Percentiles rank a stretch among this genome's conserved stretches.
Conservation (phyloP, 2,329 filamentous ascomycete species). For the Epichloe hybrida region DNA sequence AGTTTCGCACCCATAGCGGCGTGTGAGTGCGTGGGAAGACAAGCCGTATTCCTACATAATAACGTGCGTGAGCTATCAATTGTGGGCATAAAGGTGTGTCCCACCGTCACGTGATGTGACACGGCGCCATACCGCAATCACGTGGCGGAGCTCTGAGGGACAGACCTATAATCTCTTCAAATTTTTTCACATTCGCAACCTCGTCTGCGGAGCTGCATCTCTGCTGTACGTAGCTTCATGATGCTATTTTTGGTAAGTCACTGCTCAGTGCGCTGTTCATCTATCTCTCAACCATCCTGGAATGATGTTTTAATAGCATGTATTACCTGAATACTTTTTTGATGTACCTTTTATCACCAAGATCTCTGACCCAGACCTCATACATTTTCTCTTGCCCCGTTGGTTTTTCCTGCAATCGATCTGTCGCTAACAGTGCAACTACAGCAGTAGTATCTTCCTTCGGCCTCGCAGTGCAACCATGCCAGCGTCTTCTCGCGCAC, state of each 20-base stretch:
- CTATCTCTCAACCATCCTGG: conserved; percentile 11
- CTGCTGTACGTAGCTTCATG: neutral
- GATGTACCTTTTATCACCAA: conserved; percentile 53
- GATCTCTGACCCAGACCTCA: conserved; percentile 47
- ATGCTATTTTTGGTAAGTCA: conserved; percentile 6
- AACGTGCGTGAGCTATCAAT: no score
- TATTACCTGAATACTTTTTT: conserved; percentile 43
- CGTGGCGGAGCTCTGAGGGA: neutral
- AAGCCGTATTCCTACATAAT: no score
- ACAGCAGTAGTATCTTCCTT: neutral
- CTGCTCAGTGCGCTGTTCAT: conserved; percentile 2
- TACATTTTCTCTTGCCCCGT: conserved; percentile 5
- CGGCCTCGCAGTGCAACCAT: conserved; percentile 12
- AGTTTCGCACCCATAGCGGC: neutral
- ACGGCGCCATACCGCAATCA: neutral
- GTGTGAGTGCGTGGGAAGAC: no score
- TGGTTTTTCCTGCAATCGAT: neutral
- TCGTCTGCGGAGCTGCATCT: neutral
- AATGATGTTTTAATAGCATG: conserved; percentile 44
- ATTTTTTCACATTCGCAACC: neutral
- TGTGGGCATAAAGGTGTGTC: no score
- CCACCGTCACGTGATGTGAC: no score
- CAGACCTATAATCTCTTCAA: neutral
- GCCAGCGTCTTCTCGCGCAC: conserved; percentile 22
- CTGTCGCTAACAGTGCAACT: neutral